Percentiles rank a stretch among this genome's conserved stretches.
phyloP scores from a whole-genome alignment of 202 grass and related monocot genomes.

The Schoenoplectus tabernaemontani region DNA sequence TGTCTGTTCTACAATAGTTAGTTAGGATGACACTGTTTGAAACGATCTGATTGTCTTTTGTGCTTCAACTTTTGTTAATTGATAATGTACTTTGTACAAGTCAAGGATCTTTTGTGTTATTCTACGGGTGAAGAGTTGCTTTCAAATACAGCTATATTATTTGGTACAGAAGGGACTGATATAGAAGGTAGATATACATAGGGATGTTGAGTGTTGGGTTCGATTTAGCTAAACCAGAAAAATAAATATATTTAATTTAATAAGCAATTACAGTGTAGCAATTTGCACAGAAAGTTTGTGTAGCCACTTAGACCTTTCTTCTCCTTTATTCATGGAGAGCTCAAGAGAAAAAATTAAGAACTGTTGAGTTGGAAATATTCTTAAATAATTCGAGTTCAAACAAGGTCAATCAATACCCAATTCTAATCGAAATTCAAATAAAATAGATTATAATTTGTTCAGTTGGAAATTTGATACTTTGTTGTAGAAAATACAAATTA shows the following conservation, averaged over 20 bases:
- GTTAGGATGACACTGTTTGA: background rate
- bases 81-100: background rate
- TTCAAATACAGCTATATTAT: conserved; percentile 18
- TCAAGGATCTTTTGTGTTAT: background rate
- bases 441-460: too few species aligned
- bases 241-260: too few species aligned
- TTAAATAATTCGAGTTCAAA: too few species aligned
- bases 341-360: background rate
- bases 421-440: background rate
- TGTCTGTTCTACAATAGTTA: background rate
- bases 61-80: background rate
- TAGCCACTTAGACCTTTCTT: background rate
- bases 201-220: background rate
- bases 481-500: too few species aligned
- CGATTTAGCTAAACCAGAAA: background rate
- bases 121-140: conserved; percentile 8
- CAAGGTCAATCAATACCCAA: background rate
- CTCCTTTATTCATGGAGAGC: background rate
- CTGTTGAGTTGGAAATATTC: background rate
- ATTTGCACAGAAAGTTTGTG: background rate
- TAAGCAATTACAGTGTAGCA: background rate
- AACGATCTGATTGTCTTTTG: background rate
- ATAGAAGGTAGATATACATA: background rate
- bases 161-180: conserved; percentile 6
- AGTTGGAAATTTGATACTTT: too few species aligned